A percentile compares a stretch with the other conserved stretches of the same genome.
Evolutionary conservation across 441 rosid species (phyloP).

Genomic region (Jatropha multifida): DNA sequence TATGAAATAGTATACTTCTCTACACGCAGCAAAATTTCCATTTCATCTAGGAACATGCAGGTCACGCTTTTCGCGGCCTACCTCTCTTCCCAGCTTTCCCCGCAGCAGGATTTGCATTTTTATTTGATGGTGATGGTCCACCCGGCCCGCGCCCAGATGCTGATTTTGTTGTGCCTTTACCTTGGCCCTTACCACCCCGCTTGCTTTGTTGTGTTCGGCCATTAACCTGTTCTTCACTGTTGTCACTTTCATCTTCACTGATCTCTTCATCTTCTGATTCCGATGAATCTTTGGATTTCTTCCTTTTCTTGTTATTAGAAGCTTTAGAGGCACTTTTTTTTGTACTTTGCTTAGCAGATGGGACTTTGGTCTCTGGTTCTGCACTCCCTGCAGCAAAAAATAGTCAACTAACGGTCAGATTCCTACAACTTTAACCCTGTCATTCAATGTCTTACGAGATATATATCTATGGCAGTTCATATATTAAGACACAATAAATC

Average conservation of each 20-base stretch:
- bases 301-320: slow-evolving; percentile 55
- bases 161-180: slow-evolving; percentile 30
- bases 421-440: not conserved
- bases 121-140: slow-evolving; percentile 38
- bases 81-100: slow-evolving; percentile 68
- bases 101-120: slow-evolving; percentile 34
- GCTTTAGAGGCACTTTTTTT: slow-evolving; percentile 46
- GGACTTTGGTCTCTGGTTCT: slow-evolving; percentile 38
- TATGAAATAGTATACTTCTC: slow-evolving; percentile 31
- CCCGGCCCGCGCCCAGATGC: slow-evolving; percentile 41
- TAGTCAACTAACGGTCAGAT: slow-evolving; percentile 6
- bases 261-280: slow-evolving; percentile 61
- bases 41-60: slow-evolving; percentile 6
- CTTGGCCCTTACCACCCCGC: slow-evolving; percentile 38
- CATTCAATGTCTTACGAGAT: not conserved
- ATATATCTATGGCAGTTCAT: too few species aligned
- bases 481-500: too few species aligned
- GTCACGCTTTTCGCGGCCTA: slow-evolving; percentile 65
- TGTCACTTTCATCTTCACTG: slow-evolving; percentile 47
- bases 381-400: slow-evolving; percentile 32
- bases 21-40: slow-evolving; percentile 44
- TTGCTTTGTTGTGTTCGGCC: slow-evolving; percentile 36
- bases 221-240: slow-evolving; percentile 49
- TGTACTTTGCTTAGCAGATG: slow-evolving; percentile 38
- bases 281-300: slow-evolving; percentile 58